phyloP scores from a whole-genome alignment of 345 rosid genomes.

The Erodium maritimum region DNA sequence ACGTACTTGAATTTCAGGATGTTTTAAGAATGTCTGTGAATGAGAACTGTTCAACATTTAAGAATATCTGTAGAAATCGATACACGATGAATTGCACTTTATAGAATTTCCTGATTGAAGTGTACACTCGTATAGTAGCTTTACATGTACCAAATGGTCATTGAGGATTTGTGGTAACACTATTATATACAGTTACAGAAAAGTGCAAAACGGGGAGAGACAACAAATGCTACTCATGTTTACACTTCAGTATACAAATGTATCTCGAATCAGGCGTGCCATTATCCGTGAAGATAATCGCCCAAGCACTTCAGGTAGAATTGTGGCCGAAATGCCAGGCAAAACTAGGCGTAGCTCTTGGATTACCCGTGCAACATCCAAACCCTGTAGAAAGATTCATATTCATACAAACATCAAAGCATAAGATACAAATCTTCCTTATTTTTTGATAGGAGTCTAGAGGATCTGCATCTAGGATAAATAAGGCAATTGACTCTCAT shows the following conservation, averaged over 20 bases:
- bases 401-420: background rate
- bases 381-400: slow-evolving; percentile 38
- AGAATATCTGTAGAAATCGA: too few relatives aligned
- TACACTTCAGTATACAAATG: slow-evolving; percentile 31
- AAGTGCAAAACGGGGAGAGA: background rate
- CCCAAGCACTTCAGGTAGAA: slow-evolving; percentile 62
- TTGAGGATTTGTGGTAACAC: background rate
- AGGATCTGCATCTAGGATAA: too few relatives aligned
- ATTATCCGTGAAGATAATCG: slow-evolving; percentile 67
- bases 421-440: background rate
- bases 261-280: slow-evolving; percentile 65
- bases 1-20: too few relatives aligned
- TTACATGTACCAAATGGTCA: background rate
- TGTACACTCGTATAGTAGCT: background rate
- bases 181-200: background rate
- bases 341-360: slow-evolving; percentile 67
- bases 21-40: too few relatives aligned
- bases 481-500: background rate
- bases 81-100: background rate
- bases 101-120: background rate
- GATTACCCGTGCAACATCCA: slow-evolving; percentile 38
- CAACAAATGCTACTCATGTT: background rate
- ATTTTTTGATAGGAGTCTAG: too few relatives aligned
- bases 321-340: slow-evolving; percentile 63
- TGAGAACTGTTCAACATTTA: too few relatives aligned